These are phyloP conservation scores for Aspergillus calidoustus DNA, from an alignment of 2,329 filamentous ascomycete species.

Conservation along the genomic window DNA sequence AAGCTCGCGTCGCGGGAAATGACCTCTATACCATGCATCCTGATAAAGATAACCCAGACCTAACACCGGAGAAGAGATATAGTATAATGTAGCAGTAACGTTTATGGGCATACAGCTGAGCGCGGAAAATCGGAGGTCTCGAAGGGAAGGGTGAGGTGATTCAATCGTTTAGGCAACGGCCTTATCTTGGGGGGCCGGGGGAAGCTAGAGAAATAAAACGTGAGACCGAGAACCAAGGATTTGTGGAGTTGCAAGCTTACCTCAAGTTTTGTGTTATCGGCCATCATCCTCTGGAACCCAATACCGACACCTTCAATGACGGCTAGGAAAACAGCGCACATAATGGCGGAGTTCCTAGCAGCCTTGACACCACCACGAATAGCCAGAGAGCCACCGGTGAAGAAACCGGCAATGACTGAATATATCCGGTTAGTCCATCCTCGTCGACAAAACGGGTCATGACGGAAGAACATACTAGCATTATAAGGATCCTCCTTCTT, in stretches of 20 bases:
- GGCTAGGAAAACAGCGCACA: slow-evolving; percentile 88
- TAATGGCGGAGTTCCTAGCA: slow-evolving; percentile 92
- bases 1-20: slow-evolving; percentile 29
- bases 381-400: slow-evolving; percentile 90
- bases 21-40: slow-evolving; percentile 44
- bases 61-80: slow-evolving; percentile 47
- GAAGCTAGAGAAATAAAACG: slow-evolving; percentile 32
- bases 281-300: slow-evolving; percentile 92
- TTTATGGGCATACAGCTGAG: slow-evolving; percentile 28
- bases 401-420: slow-evolving; percentile 86
- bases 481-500: slow-evolving; percentile 99
- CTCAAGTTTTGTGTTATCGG: slow-evolving; percentile 83
- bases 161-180: slow-evolving; percentile 38
- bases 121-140: slow-evolving; percentile 22
- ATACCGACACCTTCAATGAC: slow-evolving; percentile 98
- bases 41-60: slow-evolving; percentile 37
- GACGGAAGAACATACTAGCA: slow-evolving; percentile 63
- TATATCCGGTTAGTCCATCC: slow-evolving; percentile 1
- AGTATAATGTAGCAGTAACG: slow-evolving; percentile 28
- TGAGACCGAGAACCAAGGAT: slow-evolving; percentile 12
- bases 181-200: slow-evolving; percentile 44
- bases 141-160: slow-evolving; percentile 8
- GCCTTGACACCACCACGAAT: slow-evolving; percentile 91
- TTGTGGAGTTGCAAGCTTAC: slow-evolving; percentile 45
- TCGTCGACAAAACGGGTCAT: not conserved